These are phyloP conservation scores for Lachancea meyersii DNA, from an alignment of 805 yeast genomes.

Conservation along the genomic window DNA sequence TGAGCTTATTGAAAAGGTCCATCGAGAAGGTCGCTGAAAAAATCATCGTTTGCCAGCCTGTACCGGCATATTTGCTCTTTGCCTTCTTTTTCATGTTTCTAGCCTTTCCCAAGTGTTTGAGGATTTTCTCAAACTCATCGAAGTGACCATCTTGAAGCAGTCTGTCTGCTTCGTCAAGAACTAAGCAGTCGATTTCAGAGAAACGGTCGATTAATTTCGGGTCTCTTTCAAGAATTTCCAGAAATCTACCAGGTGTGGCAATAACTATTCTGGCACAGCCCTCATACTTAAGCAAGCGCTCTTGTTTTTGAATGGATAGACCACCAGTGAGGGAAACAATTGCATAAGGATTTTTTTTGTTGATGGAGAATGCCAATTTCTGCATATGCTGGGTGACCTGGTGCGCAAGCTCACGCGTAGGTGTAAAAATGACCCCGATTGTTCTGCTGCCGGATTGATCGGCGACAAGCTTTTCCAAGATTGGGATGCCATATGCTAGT, in stretches of 20 bases:
- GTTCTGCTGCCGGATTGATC: slow-evolving; percentile 37
- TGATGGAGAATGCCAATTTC: slow-evolving; percentile 32
- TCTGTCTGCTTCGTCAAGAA: slow-evolving; percentile 94
- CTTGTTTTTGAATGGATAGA: slow-evolving; percentile 87
- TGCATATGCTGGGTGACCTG: slow-evolving; percentile 83
- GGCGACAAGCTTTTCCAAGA: slow-evolving; percentile 54
- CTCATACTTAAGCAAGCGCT: slow-evolving; percentile 58
- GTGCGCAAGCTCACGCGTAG: slow-evolving; percentile 93
- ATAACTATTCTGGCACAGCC: slow-evolving; percentile 73
- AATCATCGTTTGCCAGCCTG: slow-evolving; percentile 75
- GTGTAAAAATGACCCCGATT: slow-evolving; percentile 78
- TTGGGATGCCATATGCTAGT: slow-evolving; percentile 89
- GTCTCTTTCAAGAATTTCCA: slow-evolving; percentile 70
- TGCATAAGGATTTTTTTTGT: slow-evolving; percentile 49
- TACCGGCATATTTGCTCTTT: slow-evolving; percentile 38
- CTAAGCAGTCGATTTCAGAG: slow-evolving; percentile 44
- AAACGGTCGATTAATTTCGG: slow-evolving; percentile 38
- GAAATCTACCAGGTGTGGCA: slow-evolving; percentile 92
- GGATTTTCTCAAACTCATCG: slow-evolving; percentile 78
- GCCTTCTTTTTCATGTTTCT: slow-evolving; percentile 36
- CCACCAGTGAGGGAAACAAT: slow-evolving; percentile 90
- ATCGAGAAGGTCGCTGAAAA: slow-evolving; percentile 90
- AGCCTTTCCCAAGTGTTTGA: slow-evolving; percentile 53
- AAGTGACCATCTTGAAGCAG: slow-evolving; percentile 93
- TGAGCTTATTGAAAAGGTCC: slow-evolving; percentile 73